Evolutionary conservation across 1,284 basidiomycete species (phyloP), one percentile per base, ranked within the genome.

Genomic region (Pterulicium gracile): DNA sequence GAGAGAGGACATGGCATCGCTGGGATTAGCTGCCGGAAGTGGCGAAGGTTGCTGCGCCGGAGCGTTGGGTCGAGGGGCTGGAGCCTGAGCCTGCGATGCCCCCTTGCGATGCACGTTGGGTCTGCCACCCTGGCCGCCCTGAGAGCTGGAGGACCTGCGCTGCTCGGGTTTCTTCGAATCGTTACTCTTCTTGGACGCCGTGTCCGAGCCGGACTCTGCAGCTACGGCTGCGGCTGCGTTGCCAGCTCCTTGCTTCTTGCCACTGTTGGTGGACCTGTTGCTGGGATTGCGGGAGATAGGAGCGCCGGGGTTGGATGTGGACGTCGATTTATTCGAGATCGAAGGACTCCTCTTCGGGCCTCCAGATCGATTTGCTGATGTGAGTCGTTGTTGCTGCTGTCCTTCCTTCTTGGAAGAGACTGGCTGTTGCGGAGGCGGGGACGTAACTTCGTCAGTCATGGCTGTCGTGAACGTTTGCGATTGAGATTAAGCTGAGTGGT

Each of bases 381-480:
- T 65, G 58, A 51, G 60, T 49, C 50, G 68, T 50, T 48, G 71
- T 49, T 50, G 68, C 50, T 48, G 71, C 72, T 75, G 84, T 61
- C 82, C 80, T 57, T 84, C 80, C 65, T 72, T 78, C 73, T 72
- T 81, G 51, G 64, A 32, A n/a, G 27, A 7, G n/a, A n/a, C n/a
- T 32, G 7, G 61, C 56, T 69, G 72, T 57, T 68, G 66, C 59
- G 72, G 75, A 54, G 68, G 61, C 62, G 73, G 73, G 58, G 72
- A 68, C 62, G 71, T 71, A 58, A 70, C 67, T 72, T 88, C 80
- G 73, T 88, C 84, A 62, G 81, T 83, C 84, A 88, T 88, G 66
- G 79, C 77, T 79, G 77, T 84, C 81, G 79, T 87, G 72, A 78
- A 62, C 72, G 61, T 62, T 63, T 67, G 54, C 61, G 58, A 62